phyloP scores from a whole-genome alignment of 2,329 filamentous ascomycete genomes.

The Ambrosiella cleistominuta region DNA sequence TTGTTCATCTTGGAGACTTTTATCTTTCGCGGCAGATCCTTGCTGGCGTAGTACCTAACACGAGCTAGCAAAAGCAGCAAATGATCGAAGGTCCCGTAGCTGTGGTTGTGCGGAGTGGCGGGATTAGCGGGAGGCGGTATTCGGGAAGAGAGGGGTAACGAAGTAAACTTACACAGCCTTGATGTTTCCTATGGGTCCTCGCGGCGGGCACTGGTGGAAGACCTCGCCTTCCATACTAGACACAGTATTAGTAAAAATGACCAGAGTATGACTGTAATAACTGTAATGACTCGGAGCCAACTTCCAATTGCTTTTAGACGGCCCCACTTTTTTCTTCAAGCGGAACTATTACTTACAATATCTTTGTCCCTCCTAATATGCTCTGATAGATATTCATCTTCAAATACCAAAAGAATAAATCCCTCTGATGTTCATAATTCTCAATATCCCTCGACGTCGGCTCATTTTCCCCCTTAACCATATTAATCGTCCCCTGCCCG shows the following conservation, averaged over 20 bases:
- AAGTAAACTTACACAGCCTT: slow-evolving; percentile 45
- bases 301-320: too few species aligned
- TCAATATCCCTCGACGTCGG: slow-evolving; percentile 49
- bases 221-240: slow-evolving; percentile 57
- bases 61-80: slow-evolving; percentile 66
- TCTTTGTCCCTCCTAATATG: slow-evolving; percentile 64
- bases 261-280: neutral
- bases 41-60: slow-evolving; percentile 58
- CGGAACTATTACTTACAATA: slow-evolving; percentile 50
- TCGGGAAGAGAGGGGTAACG: neutral
- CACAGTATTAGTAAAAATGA: neutral
- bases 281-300: neutral
- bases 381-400: slow-evolving; percentile 91
- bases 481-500: slow-evolving; percentile 20
- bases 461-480: slow-evolving; percentile 22
- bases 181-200: slow-evolving; percentile 58
- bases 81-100: slow-evolving; percentile 82
- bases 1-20: slow-evolving; percentile 30
- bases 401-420: slow-evolving; percentile 89
- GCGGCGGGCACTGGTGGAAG: slow-evolving; percentile 78
- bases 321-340: neutral
- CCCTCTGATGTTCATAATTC: slow-evolving; percentile 62
- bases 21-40: slow-evolving; percentile 63
- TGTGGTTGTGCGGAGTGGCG: slow-evolving; percentile 16
- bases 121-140: neutral